These are phyloP conservation scores for Nymphaea thermarum DNA, from an alignment of 164 flowering plant genomes.

Conservation along the genomic window DNA sequence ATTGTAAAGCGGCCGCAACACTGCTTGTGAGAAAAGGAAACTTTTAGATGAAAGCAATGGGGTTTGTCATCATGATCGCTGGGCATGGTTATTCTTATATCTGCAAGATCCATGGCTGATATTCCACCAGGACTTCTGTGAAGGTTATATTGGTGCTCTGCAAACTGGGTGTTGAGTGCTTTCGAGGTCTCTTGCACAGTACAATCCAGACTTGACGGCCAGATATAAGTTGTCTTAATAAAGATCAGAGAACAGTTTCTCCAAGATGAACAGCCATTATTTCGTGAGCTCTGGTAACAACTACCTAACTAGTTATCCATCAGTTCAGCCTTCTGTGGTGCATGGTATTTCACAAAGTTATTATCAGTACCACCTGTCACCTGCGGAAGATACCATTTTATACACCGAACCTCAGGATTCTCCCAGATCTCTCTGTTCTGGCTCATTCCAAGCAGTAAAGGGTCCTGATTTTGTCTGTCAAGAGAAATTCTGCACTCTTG, in stretches of 20 bases:
- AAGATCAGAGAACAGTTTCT: background rate
- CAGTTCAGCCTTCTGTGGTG: conserved; percentile 29
- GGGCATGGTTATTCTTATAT: background rate
- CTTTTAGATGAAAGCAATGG: background rate
- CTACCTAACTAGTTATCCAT: conserved; percentile 2
- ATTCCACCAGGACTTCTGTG: background rate
- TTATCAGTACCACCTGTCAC: conserved; percentile 7
- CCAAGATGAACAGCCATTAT: conserved; percentile 7
- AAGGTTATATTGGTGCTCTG: too few species aligned
- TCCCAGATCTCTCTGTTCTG: conserved; percentile 16
- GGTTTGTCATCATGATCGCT: background rate
- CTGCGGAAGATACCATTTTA: conserved; percentile 18
- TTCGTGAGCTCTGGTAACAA: conserved; percentile 3
- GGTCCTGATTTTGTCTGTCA: conserved; percentile 13
- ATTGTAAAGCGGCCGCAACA: background rate
- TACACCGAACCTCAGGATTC: conserved; percentile 13
- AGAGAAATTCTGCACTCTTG: conserved; percentile 34
- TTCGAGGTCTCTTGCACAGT: background rate
- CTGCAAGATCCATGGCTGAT: background rate
- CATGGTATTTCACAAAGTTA: conserved; percentile 11
- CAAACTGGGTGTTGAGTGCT: background rate
- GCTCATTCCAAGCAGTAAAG: conserved; percentile 14
- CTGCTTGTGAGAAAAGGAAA: background rate
- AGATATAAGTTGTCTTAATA: conserved; percentile 4
- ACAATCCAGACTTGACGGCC: background rate